Evolutionary conservation across 768 basidiomycete genomes (phyloP), one percentile per base, ranked within the genome.

Genomic region (Macrolepiota dolichaula): DNA sequence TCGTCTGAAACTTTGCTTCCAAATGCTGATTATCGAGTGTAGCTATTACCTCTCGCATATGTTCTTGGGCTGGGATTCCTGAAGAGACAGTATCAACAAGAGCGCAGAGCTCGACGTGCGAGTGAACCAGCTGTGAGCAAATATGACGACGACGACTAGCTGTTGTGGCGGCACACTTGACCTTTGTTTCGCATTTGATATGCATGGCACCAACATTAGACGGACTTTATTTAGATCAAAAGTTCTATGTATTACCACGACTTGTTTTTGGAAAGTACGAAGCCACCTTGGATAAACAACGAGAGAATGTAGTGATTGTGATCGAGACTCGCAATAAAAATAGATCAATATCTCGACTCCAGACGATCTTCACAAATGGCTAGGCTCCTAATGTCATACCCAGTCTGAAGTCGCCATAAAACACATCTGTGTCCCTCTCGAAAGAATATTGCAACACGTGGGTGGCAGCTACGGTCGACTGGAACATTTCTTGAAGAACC

Each of bases 381-480:
- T 63, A 2, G 38, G 29, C 29, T 3, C 7, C 29, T 32, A 3
- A 32, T 32, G 25, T 13, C 40, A 13, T 42, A 42, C n/a, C 4
- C 13, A 13, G 4, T 24, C 24, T 24, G 4, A 49, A 0, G 25
- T 24, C 25, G 19, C 24, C 25, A 49, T 10, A 27, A 24, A 12
- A 7, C 15, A 11, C 13, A 22, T 12, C 66, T 91, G 89, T 42
- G 83, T 84, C 6, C 84, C 80, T 0, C 74, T 89, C 19, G 86
- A 89, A 66, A 79, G 80, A 49, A 69, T 76, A n/a, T 24, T 77
- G 83, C 66, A 70, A 76, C 40, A 59, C 79, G 36, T 73, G 81
- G 62, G 81, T 85, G 49, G 76, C 84, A 1, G 70, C 72, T 94
- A 24, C 93, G 91, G 92, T 92, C 91, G 13, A 84, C 86, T 0